Conservation (phyloP, 2,329 filamentous ascomycete species). For the Cercospora beticola region DNA sequence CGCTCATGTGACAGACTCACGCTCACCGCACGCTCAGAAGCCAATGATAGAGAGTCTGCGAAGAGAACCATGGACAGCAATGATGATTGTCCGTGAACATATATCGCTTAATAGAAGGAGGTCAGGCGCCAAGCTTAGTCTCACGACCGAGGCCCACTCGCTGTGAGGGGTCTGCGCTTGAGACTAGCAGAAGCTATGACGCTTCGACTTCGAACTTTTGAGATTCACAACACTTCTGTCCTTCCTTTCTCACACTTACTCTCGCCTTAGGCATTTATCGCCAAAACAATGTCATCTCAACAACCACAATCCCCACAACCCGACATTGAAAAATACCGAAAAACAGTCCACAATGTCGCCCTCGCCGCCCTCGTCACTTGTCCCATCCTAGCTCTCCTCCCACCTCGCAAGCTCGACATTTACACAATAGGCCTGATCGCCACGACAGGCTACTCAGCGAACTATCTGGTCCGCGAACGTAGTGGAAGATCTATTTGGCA, state of each 20-base stretch:
- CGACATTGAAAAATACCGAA: slow-evolving; percentile 35
- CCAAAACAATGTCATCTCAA: background rate
- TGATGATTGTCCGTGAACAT: too few species aligned
- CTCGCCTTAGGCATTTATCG: background rate
- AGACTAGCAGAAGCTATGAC: slow-evolving; percentile 1
- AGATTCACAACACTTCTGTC: background rate
- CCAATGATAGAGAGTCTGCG: too few species aligned
- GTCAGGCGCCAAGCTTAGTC: background rate
- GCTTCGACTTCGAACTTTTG: background rate
- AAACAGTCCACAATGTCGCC: slow-evolving; percentile 47
- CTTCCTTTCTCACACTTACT: background rate
- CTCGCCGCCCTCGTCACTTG: slow-evolving; percentile 53
- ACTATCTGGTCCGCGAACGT: slow-evolving; percentile 47
- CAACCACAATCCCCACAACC: slow-evolving; percentile 27
- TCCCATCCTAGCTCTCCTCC: slow-evolving; percentile 56
- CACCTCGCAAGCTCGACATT: slow-evolving; percentile 62
- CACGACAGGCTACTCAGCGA: slow-evolving; percentile 51
- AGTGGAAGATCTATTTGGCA: slow-evolving; percentile 35
- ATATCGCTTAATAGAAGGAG: too few species aligned
- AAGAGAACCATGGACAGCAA: background rate
- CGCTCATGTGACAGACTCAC: too few species aligned
- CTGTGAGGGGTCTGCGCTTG: background rate
- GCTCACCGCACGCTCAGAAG: too few species aligned
- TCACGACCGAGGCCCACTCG: background rate
- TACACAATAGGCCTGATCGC: slow-evolving; percentile 57